Conservation (phyloP, 345 rosid species). For the Linum lewisii region DNA sequence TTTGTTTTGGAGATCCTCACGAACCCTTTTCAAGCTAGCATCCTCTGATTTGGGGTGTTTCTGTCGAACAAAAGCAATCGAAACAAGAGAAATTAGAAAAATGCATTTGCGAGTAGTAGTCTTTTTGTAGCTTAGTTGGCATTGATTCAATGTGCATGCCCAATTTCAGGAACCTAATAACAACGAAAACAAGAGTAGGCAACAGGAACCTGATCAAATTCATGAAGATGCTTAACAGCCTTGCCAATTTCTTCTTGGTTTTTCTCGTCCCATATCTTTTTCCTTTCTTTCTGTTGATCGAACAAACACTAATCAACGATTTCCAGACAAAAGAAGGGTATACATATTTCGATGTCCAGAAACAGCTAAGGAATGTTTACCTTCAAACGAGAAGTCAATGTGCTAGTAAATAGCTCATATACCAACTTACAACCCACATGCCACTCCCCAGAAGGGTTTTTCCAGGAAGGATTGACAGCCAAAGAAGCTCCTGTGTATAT, state of each 20-base stretch:
- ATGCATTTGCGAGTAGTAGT: not conserved
- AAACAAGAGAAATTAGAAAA: slow-evolving; percentile 6
- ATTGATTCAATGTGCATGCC: not conserved
- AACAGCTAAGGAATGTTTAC: slow-evolving; percentile 19
- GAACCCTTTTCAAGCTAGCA: slow-evolving; percentile 52
- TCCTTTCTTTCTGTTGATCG: slow-evolving; percentile 56
- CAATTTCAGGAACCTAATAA: not conserved
- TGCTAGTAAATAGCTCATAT: slow-evolving; percentile 59
- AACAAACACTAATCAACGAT: slow-evolving; percentile 3
- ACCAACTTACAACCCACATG: slow-evolving; percentile 86
- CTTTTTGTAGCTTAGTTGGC: not conserved
- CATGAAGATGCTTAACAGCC: slow-evolving; percentile 63
- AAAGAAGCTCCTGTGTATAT: slow-evolving; percentile 46
- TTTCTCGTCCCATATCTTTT: slow-evolving; percentile 81
- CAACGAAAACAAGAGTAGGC: slow-evolving; percentile 11
- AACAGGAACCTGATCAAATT: slow-evolving; percentile 64
- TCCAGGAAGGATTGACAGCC: slow-evolving; percentile 75
- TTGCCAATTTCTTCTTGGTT: slow-evolving; percentile 77
- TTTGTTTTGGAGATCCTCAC: slow-evolving; percentile 77
- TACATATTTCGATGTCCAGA: not conserved
- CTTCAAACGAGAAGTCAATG: slow-evolving; percentile 74
- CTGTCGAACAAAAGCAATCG: slow-evolving; percentile 34
- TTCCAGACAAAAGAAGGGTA: not conserved
- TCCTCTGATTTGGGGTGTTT: slow-evolving; percentile 68
- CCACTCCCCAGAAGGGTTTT: slow-evolving; percentile 92